These are phyloP conservation scores for Mortierella sp. DNA, from an alignment of 371 early-diverging fungal genomes.

Conservation along the genomic window DNA sequence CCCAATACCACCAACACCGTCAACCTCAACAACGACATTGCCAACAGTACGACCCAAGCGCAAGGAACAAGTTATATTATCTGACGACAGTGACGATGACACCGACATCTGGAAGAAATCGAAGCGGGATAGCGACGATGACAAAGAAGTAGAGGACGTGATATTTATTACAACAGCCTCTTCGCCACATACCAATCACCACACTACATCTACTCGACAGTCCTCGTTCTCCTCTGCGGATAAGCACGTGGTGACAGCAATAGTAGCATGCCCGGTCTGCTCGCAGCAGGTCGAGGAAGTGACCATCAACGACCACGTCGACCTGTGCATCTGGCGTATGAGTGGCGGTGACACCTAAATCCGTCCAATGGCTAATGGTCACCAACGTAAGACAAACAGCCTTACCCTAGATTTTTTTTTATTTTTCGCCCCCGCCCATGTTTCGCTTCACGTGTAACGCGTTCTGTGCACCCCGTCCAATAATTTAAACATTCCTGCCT, in stretches of 20 bases:
- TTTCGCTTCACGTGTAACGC: neutral
- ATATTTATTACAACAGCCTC: neutral
- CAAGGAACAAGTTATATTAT: neutral
- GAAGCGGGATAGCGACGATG: neutral
- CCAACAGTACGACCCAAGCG: neutral
- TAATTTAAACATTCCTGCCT: neutral
- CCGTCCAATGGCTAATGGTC: neutral
- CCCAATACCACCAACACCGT: neutral
- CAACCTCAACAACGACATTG: neutral
- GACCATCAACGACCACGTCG: slow-evolving; percentile 59
- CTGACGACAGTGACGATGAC: neutral
- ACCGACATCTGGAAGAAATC: slow-evolving; percentile 7
- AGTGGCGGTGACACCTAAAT: slow-evolving; percentile 25
- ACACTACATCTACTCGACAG: neutral
- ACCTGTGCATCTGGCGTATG: slow-evolving; percentile 52
- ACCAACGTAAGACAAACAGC: neutral
- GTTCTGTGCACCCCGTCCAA: no score
- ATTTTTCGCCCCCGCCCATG: neutral
- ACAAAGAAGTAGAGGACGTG: neutral
- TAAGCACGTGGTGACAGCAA: neutral
- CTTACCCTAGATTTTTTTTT: neutral
- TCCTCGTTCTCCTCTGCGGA: neutral
- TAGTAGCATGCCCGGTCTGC: slow-evolving; percentile 57
- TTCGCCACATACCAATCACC: neutral
- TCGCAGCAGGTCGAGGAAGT: slow-evolving; percentile 28